phyloP scores from a whole-genome alignment of 257 asterid species.

The Echium plantagineum region DNA sequence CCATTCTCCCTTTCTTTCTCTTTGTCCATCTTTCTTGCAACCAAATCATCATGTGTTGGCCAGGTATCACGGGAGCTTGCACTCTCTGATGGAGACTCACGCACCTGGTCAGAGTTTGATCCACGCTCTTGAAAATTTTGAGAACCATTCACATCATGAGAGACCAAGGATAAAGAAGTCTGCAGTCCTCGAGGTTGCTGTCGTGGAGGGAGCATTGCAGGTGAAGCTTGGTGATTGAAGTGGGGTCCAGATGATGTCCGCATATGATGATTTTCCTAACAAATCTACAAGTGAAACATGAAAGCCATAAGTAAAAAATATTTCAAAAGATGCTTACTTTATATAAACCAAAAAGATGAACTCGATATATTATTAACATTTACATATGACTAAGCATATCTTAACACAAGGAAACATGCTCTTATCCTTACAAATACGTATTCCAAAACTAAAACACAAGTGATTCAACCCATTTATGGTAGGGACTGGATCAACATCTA shows the following conservation, averaged over 20 bases:
- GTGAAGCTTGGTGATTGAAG: slow-evolving; percentile 48
- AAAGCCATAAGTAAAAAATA: slow-evolving; percentile 1
- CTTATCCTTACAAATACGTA: background rate
- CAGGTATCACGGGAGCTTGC: slow-evolving; percentile 95
- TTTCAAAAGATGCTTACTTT: background rate
- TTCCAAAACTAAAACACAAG: background rate
- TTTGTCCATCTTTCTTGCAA: no score
- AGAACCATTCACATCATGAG: slow-evolving; percentile 70
- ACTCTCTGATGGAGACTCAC: slow-evolving; percentile 85
- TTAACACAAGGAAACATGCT: background rate
- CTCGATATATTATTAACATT: background rate
- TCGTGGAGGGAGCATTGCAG: slow-evolving; percentile 84
- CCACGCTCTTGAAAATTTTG: slow-evolving; percentile 71
- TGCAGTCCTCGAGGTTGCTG: slow-evolving; percentile 80
- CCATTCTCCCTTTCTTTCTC: no score
- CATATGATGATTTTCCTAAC: slow-evolving; percentile 22
- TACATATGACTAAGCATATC: background rate
- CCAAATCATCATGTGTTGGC: slow-evolving; percentile 71
- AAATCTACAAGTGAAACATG: slow-evolving; percentile 9
- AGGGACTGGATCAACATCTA: background rate
- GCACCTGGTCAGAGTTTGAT: slow-evolving; percentile 64
- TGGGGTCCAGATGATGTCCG: slow-evolving; percentile 68
- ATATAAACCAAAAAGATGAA: background rate
- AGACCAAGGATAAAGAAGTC: slow-evolving; percentile 61
- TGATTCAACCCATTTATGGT: background rate